These are phyloP conservation scores for Populus davidiana DNA, from an alignment of 345 rosid species.

Conservation along the genomic window DNA sequence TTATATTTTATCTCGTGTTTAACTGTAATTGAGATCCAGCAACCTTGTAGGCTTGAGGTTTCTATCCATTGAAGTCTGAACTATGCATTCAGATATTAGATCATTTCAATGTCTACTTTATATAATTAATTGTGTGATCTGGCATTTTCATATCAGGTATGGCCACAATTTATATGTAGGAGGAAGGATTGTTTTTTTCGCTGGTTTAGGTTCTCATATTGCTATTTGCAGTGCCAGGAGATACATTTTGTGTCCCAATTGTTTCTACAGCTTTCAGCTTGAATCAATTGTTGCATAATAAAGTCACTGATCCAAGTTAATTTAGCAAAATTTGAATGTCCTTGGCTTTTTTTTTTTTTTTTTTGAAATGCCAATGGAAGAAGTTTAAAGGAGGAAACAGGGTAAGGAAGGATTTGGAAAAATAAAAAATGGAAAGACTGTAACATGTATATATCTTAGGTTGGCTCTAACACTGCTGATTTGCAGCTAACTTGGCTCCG, in stretches of 20 bases:
- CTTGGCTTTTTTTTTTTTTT: neutral
- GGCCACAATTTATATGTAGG: neutral
- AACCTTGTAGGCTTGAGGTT: neutral
- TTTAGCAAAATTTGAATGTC: neutral
- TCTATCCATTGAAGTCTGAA: neutral
- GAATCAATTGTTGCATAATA: neutral
- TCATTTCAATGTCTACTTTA: neutral
- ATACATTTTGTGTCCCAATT: neutral
- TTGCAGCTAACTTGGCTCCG: too few relatives aligned
- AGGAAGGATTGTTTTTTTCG: neutral
- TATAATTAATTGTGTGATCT: neutral
- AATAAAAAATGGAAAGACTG: neutral
- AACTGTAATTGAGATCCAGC: neutral
- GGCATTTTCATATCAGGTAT: neutral
- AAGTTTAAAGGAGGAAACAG: neutral
- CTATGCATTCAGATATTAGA: neutral
- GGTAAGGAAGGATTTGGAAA: neutral
- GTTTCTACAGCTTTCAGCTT: neutral
- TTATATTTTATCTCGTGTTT: neutral
- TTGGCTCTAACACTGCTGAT: too few relatives aligned
- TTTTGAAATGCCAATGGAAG: neutral
- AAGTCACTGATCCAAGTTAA: neutral
- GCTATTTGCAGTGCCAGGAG: neutral
- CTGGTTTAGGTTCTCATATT: neutral
- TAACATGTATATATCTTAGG: too few relatives aligned